Evolutionary conservation across 352 stramenopile genomes (phyloP).

Genomic region (Phytophthora uliginosa): DNA sequence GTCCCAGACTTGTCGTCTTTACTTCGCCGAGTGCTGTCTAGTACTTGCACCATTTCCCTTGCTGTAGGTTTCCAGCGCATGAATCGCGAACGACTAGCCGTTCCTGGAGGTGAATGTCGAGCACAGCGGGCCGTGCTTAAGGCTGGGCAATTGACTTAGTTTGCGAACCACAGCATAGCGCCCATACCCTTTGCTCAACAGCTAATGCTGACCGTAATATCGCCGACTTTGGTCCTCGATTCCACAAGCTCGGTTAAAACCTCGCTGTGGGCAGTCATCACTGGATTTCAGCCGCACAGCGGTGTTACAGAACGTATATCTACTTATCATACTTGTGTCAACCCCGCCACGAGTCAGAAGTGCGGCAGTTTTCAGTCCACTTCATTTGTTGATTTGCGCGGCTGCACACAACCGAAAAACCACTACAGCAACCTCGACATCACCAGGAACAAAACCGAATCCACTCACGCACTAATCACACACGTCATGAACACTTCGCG

Average conservation of each 20-base stretch:
- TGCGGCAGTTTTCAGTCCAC: conserved; percentile 1
- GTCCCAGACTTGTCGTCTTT: conserved; percentile 18
- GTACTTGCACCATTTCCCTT: not conserved
- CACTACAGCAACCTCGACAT: not conserved
- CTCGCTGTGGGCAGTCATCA: not conserved
- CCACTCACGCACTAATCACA: not conserved
- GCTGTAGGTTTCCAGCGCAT: too few relatives aligned
- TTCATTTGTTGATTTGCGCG: conserved; percentile 33
- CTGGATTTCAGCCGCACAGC: not conserved
- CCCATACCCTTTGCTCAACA: too few relatives aligned
- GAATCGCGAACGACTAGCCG: too few relatives aligned
- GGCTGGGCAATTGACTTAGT: too few relatives aligned
- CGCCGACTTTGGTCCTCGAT: not conserved
- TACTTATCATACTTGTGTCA: not conserved
- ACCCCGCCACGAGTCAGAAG: not conserved
- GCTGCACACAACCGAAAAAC: not conserved
- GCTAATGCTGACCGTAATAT: too few relatives aligned
- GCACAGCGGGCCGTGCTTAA: too few relatives aligned
- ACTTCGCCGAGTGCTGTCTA: conserved; percentile 3
- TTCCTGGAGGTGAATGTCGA: too few relatives aligned
- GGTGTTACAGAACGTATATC: conserved; percentile 3
- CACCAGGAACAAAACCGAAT: not conserved
- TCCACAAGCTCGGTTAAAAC: not conserved
- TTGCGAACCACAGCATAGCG: too few relatives aligned
- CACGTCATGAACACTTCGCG: conserved; percentile 20